phyloP scores from a whole-genome alignment of 2,329 filamentous ascomycete genomes.

The Aureobasidium sp. region DNA sequence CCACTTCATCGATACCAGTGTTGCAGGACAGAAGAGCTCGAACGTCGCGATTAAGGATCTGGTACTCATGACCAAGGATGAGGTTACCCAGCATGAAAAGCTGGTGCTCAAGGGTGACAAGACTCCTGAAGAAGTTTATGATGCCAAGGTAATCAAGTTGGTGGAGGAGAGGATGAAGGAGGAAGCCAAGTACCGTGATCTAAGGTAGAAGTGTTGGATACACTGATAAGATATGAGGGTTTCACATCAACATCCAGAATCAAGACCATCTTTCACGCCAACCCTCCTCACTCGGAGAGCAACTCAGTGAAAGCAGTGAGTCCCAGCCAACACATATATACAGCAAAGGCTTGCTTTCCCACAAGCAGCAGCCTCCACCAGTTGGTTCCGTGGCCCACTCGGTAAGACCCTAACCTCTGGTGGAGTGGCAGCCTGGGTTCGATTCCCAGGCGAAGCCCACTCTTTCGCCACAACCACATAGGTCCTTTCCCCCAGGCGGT shows the following conservation, averaged over 20 bases:
- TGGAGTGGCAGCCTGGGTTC: not conserved
- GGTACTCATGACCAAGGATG: conserved; percentile 90
- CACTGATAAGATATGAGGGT: not conserved
- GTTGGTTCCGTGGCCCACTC: not conserved
- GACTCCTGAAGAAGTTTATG: conserved; percentile 66
- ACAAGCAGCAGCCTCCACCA: not conserved
- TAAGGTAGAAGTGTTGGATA: conserved; percentile 2
- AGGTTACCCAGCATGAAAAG: conserved; percentile 72
- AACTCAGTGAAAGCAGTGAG: not conserved
- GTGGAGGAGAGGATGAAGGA: conserved; percentile 64
- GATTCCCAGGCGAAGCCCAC: not conserved
- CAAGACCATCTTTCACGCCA: not conserved
- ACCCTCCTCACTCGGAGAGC: not conserved
- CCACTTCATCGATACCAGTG: conserved; percentile 57
- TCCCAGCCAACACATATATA: not conserved
- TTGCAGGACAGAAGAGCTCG: conserved; percentile 72
- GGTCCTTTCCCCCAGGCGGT: not conserved
- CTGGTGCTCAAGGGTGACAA: conserved; percentile 66
- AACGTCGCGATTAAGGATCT: conserved; percentile 62
- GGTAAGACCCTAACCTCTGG: not conserved
- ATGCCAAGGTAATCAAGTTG: conserved; percentile 55
- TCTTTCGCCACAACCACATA: not conserved
- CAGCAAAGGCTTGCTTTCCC: not conserved
- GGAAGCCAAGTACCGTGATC: conserved; percentile 36
- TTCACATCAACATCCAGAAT: not conserved